These are phyloP conservation scores for Spathaspora boniae DNA, from an alignment of 805 yeast genomes.

Conservation along the genomic window DNA sequence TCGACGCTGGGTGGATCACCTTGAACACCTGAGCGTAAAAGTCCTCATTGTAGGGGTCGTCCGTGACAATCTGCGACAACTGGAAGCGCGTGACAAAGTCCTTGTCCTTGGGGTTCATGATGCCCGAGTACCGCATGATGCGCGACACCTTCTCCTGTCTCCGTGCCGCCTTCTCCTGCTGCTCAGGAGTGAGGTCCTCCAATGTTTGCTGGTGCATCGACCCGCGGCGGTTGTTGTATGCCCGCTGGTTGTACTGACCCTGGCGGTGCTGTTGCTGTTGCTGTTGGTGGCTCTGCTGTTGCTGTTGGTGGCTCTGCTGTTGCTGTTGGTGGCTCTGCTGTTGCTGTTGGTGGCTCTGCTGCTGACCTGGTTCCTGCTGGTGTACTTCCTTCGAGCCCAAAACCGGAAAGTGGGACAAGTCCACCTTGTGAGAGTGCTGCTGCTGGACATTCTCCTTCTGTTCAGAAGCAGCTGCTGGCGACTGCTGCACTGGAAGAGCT, in stretches of 20 bases:
- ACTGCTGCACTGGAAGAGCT: too few relatives aligned
- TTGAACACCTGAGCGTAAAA: constrained; percentile 92
- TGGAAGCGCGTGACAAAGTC: constrained; percentile 94
- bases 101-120: constrained; percentile 96
- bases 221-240: too few relatives aligned
- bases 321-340: constrained; percentile 20
- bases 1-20: constrained; percentile 40
- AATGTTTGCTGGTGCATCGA: constrained; percentile 23
- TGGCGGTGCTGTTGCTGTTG: constrained; percentile 15
- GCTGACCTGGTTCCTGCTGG: constrained; percentile 11
- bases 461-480: too few relatives aligned
- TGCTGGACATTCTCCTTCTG: constrained; percentile 2
- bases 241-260: constrained; percentile 24
- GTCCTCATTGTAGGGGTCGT: constrained; percentile 96
- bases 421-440: constrained; percentile 17
- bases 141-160: constrained; percentile 75
- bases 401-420: constrained; percentile 53
- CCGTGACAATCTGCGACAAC: constrained; percentile 91
- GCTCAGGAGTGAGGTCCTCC: constrained; percentile 61
- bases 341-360: constrained; percentile 10
- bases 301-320: constrained; percentile 16
- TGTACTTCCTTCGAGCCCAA: constrained; percentile 44
- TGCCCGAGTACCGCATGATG: constrained; percentile 80
- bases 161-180: constrained; percentile 59
- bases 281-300: constrained; percentile 13